Evolutionary conservation across 768 basidiomycete genomes (phyloP).

Genomic region (Gyrodon lividus): DNA sequence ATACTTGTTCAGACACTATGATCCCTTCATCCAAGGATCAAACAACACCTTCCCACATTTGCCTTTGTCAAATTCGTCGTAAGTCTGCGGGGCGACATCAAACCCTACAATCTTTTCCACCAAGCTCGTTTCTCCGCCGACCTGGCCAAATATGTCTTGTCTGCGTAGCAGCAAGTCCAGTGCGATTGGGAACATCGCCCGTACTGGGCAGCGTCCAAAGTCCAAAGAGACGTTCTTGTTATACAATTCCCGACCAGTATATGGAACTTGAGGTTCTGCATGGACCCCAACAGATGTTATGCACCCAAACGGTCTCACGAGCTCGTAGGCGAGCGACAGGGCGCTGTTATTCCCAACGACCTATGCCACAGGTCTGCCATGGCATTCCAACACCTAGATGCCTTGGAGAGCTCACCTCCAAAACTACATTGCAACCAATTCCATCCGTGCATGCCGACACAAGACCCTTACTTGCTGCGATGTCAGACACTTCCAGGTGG

Average conservation of each 20-base stretch:
- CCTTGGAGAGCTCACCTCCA: constrained; percentile 50
- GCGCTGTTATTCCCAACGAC: constrained; percentile 70
- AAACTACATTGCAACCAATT: constrained; percentile 59
- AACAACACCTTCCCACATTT: constrained; percentile 76
- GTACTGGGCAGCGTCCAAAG: constrained; percentile 80
- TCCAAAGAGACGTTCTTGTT: constrained; percentile 78
- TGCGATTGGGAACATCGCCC: constrained; percentile 72
- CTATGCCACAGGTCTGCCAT: constrained; percentile 33
- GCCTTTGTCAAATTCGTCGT: constrained; percentile 69
- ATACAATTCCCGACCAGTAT: constrained; percentile 58
- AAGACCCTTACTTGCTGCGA: constrained; percentile 50
- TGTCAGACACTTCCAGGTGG: constrained; percentile 48
- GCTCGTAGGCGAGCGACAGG: constrained; percentile 60
- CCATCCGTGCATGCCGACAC: constrained; percentile 53
- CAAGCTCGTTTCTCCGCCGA: constrained; percentile 59
- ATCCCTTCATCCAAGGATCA: constrained; percentile 78
- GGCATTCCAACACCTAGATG: background rate
- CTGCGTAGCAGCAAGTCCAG: constrained; percentile 65
- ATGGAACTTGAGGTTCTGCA: constrained; percentile 50
- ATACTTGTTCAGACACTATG: too few species aligned
- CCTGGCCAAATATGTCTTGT: constrained; percentile 72
- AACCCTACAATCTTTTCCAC: constrained; percentile 69
- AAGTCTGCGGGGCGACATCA: constrained; percentile 54
- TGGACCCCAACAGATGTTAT: constrained; percentile 78
- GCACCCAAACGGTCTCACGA: constrained; percentile 74